These are phyloP conservation scores for Cutaneotrichosporon sp. DNA, from an alignment of 1,284 basidiomycete species.

Conservation along the genomic window DNA sequence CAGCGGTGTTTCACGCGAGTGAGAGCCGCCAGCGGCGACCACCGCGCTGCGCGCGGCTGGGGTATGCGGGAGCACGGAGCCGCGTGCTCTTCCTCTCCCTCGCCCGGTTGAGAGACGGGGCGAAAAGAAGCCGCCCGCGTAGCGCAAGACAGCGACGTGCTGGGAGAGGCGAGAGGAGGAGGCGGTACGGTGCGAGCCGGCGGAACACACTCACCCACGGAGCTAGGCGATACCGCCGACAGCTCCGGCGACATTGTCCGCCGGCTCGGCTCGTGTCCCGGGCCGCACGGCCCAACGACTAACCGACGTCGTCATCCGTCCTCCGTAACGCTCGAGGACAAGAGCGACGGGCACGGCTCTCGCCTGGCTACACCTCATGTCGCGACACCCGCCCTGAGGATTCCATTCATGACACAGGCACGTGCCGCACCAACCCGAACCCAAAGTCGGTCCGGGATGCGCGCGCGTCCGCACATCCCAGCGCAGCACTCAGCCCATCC, in stretches of 20 bases:
- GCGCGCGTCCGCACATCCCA: not conserved
- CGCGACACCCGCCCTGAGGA: not conserved
- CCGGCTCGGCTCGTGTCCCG: not conserved
- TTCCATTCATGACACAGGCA: not conserved
- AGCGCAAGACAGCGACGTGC: no score
- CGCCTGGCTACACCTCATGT: not conserved
- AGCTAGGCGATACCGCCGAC: no score
- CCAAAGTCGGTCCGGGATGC: not conserved
- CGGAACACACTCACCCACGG: no score
- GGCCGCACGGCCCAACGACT: not conserved
- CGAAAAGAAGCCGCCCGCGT: no score
- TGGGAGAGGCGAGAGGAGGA: no score
- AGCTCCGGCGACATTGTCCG: not conserved
- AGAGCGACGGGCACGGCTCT: not conserved
- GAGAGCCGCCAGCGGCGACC: no score
- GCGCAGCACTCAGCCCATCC: no score
- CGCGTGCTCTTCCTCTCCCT: no score
- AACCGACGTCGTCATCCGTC: not conserved
- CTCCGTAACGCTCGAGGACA: not conserved
- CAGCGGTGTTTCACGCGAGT: not conserved
- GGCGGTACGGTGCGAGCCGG: no score
- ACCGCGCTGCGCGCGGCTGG: no score
- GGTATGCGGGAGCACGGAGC: no score
- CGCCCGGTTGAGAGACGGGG: no score
- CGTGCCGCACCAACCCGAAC: not conserved